These are phyloP conservation scores for Paralagenidium karlingii DNA, from an alignment of 352 stramenopile genomes.

Conservation along the genomic window DNA sequence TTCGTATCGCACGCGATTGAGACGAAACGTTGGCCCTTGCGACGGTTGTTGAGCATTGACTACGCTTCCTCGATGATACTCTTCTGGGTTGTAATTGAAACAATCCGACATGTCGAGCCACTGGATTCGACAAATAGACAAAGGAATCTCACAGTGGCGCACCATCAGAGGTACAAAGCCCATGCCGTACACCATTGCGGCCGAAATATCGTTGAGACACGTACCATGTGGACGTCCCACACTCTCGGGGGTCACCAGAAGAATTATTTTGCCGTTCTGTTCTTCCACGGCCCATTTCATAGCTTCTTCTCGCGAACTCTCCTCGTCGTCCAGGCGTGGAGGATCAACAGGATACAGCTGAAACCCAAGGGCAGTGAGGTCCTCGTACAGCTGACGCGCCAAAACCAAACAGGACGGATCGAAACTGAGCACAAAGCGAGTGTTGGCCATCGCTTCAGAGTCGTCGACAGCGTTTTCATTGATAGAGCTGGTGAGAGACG, in stretches of 20 bases:
- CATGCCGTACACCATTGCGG: slow-evolving; percentile 44
- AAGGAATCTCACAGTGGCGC: slow-evolving; percentile 54
- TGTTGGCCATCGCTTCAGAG: slow-evolving; percentile 3
- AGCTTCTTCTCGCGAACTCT: slow-evolving; percentile 27
- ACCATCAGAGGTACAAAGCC: slow-evolving; percentile 67
- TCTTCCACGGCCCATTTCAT: slow-evolving; percentile 38
- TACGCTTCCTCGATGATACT: neutral
- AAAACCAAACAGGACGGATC: slow-evolving; percentile 45
- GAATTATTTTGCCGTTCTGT: slow-evolving; percentile 51
- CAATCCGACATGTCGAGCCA: slow-evolving; percentile 69
- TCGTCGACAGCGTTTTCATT: neutral
- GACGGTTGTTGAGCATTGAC: no score
- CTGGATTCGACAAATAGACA: slow-evolving; percentile 73
- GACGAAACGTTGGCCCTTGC: slow-evolving; percentile 5
- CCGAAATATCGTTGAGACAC: slow-evolving; percentile 65
- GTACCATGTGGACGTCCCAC: slow-evolving; percentile 45
- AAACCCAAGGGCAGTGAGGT: slow-evolving; percentile 33
- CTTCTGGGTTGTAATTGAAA: slow-evolving; percentile 21
- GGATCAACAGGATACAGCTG: slow-evolving; percentile 17
- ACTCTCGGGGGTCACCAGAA: slow-evolving; percentile 57
- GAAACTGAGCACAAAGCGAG: slow-evolving; percentile 56
- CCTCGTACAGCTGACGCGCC: slow-evolving; percentile 29
- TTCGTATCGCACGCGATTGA: slow-evolving; percentile 45
- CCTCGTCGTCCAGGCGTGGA: slow-evolving; percentile 1
- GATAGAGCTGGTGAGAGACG: no score